Percentiles rank a stretch among this genome's conserved stretches.
These are phyloP conservation scores for Leccinum truebloodii DNA, from an alignment of 768 basidiomycete genomes.

Conservation along the genomic window DNA sequence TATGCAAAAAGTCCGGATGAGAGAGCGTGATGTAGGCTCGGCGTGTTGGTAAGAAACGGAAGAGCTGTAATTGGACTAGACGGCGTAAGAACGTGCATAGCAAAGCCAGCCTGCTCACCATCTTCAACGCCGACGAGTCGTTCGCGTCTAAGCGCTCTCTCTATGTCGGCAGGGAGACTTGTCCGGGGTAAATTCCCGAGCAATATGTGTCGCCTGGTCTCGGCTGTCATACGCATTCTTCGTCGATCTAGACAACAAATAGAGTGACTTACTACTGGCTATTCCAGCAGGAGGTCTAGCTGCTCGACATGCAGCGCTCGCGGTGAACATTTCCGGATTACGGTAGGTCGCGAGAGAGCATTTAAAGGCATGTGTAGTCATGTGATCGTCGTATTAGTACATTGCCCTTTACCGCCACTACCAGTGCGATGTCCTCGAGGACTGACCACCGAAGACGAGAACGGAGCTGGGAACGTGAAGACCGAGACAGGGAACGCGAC, in stretches of 20 bases:
- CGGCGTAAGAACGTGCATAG: constrained; percentile 10
- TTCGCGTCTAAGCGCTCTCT: constrained; percentile 42
- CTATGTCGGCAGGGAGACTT: constrained; percentile 56
- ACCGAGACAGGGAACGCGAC: constrained; percentile 28
- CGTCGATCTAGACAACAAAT: neutral
- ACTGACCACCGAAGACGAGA: constrained; percentile 57
- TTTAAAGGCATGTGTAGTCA: constrained; percentile 15
- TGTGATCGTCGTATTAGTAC: constrained; percentile 20
- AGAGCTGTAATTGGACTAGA: constrained; percentile 60
- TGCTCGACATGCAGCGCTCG: constrained; percentile 25
- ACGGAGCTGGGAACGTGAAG: constrained; percentile 60
- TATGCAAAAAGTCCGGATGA: constrained; percentile 45
- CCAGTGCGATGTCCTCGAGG: constrained; percentile 59
- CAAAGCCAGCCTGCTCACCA: constrained; percentile 18
- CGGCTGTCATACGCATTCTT: constrained; percentile 16
- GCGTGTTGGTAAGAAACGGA: constrained; percentile 59
- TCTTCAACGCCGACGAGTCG: constrained; percentile 49
- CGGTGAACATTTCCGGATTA: constrained; percentile 18
- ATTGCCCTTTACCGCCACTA: constrained; percentile 38
- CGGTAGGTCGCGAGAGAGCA: neutral
- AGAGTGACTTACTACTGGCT: constrained; percentile 16
- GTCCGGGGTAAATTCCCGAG: constrained; percentile 52
- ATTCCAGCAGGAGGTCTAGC: constrained; percentile 9
- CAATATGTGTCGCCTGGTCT: constrained; percentile 43
- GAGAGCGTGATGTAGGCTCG: constrained; percentile 58